Base-by-base conservation (phyloP, 1,284 basidiomycete species). In the Cutaneotrichosporon cutaneum region DNA sequence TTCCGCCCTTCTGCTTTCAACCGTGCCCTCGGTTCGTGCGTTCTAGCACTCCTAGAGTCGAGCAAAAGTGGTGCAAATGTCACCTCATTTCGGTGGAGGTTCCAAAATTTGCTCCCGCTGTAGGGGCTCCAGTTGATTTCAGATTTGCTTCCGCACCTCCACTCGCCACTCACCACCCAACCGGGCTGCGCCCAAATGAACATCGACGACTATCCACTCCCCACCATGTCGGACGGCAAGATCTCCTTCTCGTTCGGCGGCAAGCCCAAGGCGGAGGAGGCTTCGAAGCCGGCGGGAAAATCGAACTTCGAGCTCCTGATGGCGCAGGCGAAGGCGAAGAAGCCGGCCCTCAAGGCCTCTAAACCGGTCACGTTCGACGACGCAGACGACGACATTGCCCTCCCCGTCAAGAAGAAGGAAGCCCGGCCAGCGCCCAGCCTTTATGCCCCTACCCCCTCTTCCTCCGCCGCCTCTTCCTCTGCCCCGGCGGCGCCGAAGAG, bases 211-310 rank as follows among this genome's bases (percentile, higher is more conserved):
- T 18, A 42, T 42, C 39, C 39, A 42, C 35, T 13, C 11, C 16
- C 13, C 13, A 36, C 33, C 54, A 71, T 70, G 62, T 44, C 66
- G 22, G 67, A 68, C 54, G 68, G 66, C 54, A 78, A 77, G 62
- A 60, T 80, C 22, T 74, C 75, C 10, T 75, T 80, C 68, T 73
- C 76, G 6, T 70, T 80, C 30, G 73, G 70, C 16, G 68, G 62
- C 45, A 63, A 56, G 44, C 58, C 55, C 30, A 54, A 48, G 11
- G 21, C 64, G 2, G n/a, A 61, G 0, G 22, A 61, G 7, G 59
- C 65, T 18, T 1, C 45, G 27, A 24, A 1, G 18, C 11, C 50
- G 26, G 13, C 35, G 21, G 44, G 42, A 9, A 64, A 63, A 59
- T 72, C 72, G 26, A 77, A 77, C 61, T 61, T 76, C 53, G 74